phyloP scores from a whole-genome alignment of 2,329 filamentous ascomycete species.

The Aspergillus japonicus region DNA sequence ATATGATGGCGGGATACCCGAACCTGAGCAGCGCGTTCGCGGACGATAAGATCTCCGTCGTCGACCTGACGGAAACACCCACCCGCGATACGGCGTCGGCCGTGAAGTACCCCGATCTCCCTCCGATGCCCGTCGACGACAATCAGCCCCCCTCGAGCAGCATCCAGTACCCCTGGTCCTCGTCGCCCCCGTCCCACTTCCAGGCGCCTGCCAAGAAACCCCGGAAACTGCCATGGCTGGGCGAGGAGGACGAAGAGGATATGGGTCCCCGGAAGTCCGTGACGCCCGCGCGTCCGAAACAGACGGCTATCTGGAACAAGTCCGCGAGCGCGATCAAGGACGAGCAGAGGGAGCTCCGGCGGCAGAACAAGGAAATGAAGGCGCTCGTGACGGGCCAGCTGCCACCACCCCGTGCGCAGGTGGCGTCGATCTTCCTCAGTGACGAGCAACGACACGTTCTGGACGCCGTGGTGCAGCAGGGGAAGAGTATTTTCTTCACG shows the following conservation, averaged over 20 bases:
- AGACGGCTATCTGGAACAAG: conserved; percentile 65
- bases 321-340: conserved; percentile 73
- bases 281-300: conserved; percentile 47
- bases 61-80: conserved; percentile 10
- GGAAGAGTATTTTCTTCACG: conserved; percentile 94
- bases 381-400: conserved; percentile 43
- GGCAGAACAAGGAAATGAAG: conserved; percentile 54
- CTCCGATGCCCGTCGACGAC: conserved; percentile 30
- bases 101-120: conserved; percentile 38
- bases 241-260: conserved; percentile 30
- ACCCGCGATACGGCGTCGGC: conserved; percentile 19
- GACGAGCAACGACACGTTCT: conserved; percentile 83
- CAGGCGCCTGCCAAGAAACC: conserved; percentile 53
- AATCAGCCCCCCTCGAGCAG: conserved; percentile 50
- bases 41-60: background rate
- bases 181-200: conserved; percentile 50
- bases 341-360: conserved; percentile 70
- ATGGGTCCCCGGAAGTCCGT: conserved; percentile 28
- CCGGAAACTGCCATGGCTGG: conserved; percentile 62
- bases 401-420: conserved; percentile 34
- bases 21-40: conserved; percentile 6
- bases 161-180: conserved; percentile 68
- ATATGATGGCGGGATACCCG: conserved; percentile 6
- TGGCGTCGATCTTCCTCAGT: conserved; percentile 69
- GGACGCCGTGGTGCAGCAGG: conserved; percentile 74